Percentiles rank a stretch among this genome's conserved stretches.
Evolutionary conservation across 2,329 filamentous ascomycete genomes (phyloP).

Genomic region (Pezicula neosporulosa): DNA sequence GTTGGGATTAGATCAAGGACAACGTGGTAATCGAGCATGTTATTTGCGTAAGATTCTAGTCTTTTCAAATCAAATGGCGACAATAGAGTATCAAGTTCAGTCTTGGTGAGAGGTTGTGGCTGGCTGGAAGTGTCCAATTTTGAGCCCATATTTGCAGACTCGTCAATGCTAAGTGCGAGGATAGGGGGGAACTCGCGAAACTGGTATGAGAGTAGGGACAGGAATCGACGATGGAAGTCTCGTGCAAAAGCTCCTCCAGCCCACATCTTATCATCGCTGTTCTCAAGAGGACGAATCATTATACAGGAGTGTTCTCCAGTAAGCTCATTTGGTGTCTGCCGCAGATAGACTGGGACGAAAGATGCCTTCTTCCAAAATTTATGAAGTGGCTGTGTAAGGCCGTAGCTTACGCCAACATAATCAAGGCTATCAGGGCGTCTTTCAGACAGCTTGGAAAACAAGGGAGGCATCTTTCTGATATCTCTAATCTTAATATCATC

Average conservation of each 20-base stretch:
- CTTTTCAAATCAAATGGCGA: conserved; percentile 94
- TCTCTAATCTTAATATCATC: conserved; percentile 90
- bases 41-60: conserved; percentile 91
- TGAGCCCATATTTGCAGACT: conserved; percentile 74
- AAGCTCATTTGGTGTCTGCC: conserved; percentile 92
- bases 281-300: conserved; percentile 81
- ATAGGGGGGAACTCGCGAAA: conserved; percentile 80
- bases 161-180: conserved; percentile 81
- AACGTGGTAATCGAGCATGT: conserved; percentile 96
- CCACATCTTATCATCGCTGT: conserved; percentile 68
- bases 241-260: conserved; percentile 83
- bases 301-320: conserved; percentile 98
- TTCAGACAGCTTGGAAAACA: conserved; percentile 86
- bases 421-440: conserved; percentile 77
- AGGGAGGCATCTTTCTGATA: conserved; percentile 85
- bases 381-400: conserved; percentile 80
- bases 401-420: conserved; percentile 94
- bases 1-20: conserved; percentile 88
- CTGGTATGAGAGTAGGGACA: conserved; percentile 85
- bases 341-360: conserved; percentile 87
- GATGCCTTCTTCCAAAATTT: conserved; percentile 93
- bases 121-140: conserved; percentile 57
- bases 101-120: conserved; percentile 60
- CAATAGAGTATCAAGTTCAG: conserved; percentile 72
- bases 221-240: conserved; percentile 94